These are phyloP conservation scores for Fusarium nanum DNA, from an alignment of 2,329 filamentous ascomycete genomes.

Conservation along the genomic window DNA sequence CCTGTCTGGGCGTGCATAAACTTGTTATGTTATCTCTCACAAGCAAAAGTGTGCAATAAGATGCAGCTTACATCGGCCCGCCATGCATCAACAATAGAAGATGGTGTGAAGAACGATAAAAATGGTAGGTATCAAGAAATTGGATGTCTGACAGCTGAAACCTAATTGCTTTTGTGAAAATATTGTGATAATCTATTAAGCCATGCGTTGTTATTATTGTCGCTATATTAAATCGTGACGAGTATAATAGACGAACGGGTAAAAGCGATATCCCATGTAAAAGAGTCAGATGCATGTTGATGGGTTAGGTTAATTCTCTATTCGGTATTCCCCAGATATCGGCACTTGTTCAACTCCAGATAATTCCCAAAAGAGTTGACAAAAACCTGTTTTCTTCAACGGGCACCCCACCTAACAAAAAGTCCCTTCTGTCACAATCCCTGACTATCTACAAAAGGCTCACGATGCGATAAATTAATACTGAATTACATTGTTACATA, in stretches of 20 bases:
- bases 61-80: slow-evolving; percentile 32
- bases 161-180: not conserved
- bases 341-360: slow-evolving; percentile 19
- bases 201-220: not conserved
- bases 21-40: not conserved
- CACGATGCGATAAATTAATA: slow-evolving; percentile 3
- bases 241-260: not conserved
- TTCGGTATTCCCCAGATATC: slow-evolving; percentile 32
- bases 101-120: slow-evolving; percentile 28
- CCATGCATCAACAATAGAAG: slow-evolving; percentile 24
- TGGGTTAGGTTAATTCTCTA: slow-evolving; percentile 1
- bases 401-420: slow-evolving; percentile 21
- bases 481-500: not conserved
- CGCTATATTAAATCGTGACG: not conserved
- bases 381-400: slow-evolving; percentile 18
- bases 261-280: too few species aligned
- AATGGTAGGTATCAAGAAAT: slow-evolving; percentile 29
- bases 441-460: not conserved
- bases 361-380: slow-evolving; percentile 3
- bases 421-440: slow-evolving; percentile 6
- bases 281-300: not conserved
- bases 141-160: slow-evolving; percentile 17
- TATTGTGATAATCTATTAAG: not conserved
- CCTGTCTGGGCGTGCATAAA: not conserved
- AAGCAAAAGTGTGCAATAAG: not conserved